phyloP scores from a whole-genome alignment of 257 asterid genomes.

The Solanum arcanum region DNA sequence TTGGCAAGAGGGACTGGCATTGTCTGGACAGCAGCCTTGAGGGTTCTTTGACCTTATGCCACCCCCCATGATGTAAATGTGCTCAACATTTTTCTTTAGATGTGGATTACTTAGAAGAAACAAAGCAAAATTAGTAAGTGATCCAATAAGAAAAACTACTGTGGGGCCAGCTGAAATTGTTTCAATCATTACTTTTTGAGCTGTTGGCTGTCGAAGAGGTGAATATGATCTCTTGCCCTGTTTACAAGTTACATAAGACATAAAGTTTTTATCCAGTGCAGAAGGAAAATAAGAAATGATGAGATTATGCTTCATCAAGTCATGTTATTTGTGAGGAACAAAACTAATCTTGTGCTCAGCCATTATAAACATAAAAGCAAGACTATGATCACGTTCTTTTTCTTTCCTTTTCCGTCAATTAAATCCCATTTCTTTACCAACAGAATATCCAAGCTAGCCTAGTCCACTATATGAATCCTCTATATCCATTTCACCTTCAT shows the following conservation, averaged over 20 bases:
- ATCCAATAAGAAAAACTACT: constrained; percentile 45
- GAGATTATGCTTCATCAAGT: not conserved
- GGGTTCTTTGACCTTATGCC: constrained; percentile 63
- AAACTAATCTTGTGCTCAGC: not conserved
- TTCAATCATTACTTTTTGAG: constrained; percentile 63
- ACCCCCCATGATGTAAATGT: constrained; percentile 77
- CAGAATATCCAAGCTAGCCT: not conserved
- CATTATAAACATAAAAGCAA: not conserved
- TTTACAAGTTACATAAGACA: not conserved
- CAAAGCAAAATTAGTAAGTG: constrained; percentile 51
- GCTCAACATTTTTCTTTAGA: constrained; percentile 55
- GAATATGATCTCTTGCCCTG: constrained; percentile 61
- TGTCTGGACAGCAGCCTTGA: constrained; percentile 53
- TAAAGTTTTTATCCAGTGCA: not conserved
- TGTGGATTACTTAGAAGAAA: constrained; percentile 65
- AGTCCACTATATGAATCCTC: not conserved
- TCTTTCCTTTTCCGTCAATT: not conserved
- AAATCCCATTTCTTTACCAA: not conserved
- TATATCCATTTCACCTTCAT: not conserved
- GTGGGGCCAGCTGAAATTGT: constrained; percentile 65
- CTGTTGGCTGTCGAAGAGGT: constrained; percentile 62
- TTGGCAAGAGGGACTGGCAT: constrained; percentile 35
- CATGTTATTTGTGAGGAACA: not conserved
- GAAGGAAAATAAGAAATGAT: not conserved
- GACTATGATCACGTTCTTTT: not conserved